Evolutionary conservation across 2,329 filamentous ascomycete species (phyloP), one percentile per base, ranked within the genome.

Genomic region (Didymosphaeria variabile): DNA sequence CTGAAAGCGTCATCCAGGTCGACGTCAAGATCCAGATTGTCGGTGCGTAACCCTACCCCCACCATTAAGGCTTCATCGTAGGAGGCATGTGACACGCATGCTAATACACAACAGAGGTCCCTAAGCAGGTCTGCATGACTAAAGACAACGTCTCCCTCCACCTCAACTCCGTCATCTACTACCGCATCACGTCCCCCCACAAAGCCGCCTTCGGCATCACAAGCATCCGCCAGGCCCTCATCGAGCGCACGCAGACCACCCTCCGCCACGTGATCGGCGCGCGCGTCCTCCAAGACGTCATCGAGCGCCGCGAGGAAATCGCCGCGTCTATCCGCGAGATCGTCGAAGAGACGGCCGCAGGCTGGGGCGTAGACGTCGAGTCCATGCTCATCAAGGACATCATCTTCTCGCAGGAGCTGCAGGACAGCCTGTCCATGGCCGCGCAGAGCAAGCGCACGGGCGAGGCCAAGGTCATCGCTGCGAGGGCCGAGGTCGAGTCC

Each of bases 341-440:
- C 72, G 98, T 99, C 71, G 95, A 98, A 77, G 94, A 97, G 70
- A 95, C 97, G 1, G 94, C 95, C 6, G 84, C 88, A 12, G 93
- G 92, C 63, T 99, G 95, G 95, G 95, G 95, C 81, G 94, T 97
- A 8, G 89, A 92, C 75, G 95, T 98, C 60, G 95, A 98, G 85
- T 94, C 90, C 75, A 99, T 99, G 94, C 89, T 99, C 69, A 94
- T 99, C 87, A 98, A 99, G 83, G 95, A 99, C 80, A 97, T 99
- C 77, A 91, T 98, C 78, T 99, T 99, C 87, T 93, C 89, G 81
- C 89, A 93, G 75, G 95, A 98, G 70, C 86, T 99, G 47, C 95
- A 99, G 81, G 94, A 98, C 75, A 95, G 92, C 19, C 88, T 99
- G 53, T 97, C 92, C 76, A 98, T 99, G 95, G 95, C 95, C 42